A percentile compares a stretch with the other conserved stretches of the same genome.
These are phyloP conservation scores for Rhizopogon sp. DNA, from an alignment of 768 basidiomycete species.

Conservation along the genomic window DNA sequence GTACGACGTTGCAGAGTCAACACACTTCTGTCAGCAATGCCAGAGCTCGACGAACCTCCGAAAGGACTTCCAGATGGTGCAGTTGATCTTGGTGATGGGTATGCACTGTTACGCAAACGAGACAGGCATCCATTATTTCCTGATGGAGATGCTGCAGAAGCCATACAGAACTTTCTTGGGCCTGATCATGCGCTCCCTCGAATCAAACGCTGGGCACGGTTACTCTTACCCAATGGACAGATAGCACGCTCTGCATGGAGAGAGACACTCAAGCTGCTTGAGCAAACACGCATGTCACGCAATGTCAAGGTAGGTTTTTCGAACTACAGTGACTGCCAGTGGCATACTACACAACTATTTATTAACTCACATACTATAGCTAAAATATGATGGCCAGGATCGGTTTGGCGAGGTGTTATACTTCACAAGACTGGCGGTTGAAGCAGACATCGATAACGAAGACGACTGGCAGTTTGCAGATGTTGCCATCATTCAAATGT, in stretches of 20 bases:
- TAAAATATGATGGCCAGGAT: background rate
- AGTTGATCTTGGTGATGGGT: too few relatives aligned
- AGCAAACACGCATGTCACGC: slow-evolving; percentile 1
- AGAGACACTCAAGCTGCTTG: background rate
- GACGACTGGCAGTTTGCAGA: background rate
- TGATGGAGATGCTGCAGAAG: too few relatives aligned
- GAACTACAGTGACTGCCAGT: background rate
- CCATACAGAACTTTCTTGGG: background rate
- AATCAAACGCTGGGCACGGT: slow-evolving; percentile 10
- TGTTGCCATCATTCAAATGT: slow-evolving; percentile 15
- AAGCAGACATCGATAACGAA: background rate
- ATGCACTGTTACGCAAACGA: too few relatives aligned
- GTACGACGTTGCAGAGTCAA: too few relatives aligned
- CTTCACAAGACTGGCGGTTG: slow-evolving; percentile 1
- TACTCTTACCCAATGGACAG: slow-evolving; percentile 19
- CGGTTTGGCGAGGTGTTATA: slow-evolving; percentile 19
- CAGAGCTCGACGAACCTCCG: too few relatives aligned
- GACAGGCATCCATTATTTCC: too few relatives aligned
- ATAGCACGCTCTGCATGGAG: slow-evolving; percentile 11
- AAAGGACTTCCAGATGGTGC: too few relatives aligned
- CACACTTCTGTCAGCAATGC: too few relatives aligned
- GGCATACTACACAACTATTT: background rate
- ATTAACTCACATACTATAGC: background rate
- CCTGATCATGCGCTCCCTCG: background rate
- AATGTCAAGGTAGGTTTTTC: slow-evolving; percentile 14